Evolutionary conservation across 495 filamentous ascomycete species (phyloP).

Genomic region (Hypoxylon trugodes): DNA sequence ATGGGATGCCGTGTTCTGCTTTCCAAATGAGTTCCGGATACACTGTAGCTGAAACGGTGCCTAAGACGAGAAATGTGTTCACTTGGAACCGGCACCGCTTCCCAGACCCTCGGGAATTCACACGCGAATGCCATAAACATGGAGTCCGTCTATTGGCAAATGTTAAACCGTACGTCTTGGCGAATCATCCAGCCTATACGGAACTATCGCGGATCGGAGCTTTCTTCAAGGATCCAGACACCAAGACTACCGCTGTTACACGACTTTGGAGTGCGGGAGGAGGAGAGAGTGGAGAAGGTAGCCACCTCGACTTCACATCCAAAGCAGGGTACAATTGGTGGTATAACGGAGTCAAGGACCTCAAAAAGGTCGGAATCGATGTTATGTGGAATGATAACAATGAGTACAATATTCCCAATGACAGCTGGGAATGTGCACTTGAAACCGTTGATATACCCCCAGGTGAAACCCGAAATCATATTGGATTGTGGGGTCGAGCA

Average conservation of each 20-base stretch:
- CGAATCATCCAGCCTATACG: conserved; percentile 69
- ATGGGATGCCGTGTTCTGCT: conserved; percentile 74
- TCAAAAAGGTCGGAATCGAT: conserved; percentile 69
- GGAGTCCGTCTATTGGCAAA: conserved; percentile 74
- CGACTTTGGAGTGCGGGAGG: conserved; percentile 74
- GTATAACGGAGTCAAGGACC: conserved; percentile 68
- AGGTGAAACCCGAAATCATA: conserved; percentile 45
- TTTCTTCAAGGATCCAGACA: conserved; percentile 67
- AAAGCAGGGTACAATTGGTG: conserved; percentile 71
- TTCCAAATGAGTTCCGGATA: conserved; percentile 78
- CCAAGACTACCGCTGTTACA: conserved; percentile 61
- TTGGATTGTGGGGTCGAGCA: conserved; percentile 71
- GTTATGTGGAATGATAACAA: conserved; percentile 83
- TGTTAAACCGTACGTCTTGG: conserved; percentile 74
- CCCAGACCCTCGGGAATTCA: conserved; percentile 69
- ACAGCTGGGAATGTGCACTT: conserved; percentile 68
- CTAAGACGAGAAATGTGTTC: conserved; percentile 75
- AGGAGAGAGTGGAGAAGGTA: conserved; percentile 71
- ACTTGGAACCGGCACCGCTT: conserved; percentile 75
- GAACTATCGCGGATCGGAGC: conserved; percentile 61
- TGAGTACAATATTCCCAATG: conserved; percentile 72
- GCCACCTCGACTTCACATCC: conserved; percentile 75
- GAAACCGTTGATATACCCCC: conserved; percentile 48
- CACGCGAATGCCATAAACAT: conserved; percentile 64
- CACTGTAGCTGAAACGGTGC: conserved; percentile 69